Percentiles rank a stretch among this genome's conserved stretches.
phyloP scores from a whole-genome alignment of 106 monocot species.

The Chionographis japonica region DNA sequence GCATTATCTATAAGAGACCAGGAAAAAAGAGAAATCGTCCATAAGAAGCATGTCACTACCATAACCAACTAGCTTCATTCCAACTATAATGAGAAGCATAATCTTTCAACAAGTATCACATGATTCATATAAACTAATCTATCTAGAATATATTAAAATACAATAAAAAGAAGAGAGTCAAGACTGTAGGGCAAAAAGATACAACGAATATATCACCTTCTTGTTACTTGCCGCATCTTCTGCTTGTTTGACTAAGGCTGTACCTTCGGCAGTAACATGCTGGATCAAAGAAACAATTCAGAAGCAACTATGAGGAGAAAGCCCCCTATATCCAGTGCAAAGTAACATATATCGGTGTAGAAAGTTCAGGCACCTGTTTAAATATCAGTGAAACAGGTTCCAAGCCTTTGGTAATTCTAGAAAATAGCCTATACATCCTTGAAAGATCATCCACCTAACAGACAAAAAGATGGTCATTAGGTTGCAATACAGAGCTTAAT shows the following conservation, averaged over 20 bases:
- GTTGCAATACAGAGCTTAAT: background rate
- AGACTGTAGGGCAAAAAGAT: background rate
- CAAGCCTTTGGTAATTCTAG: slow-evolving; percentile 32
- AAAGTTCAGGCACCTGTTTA: slow-evolving; percentile 23
- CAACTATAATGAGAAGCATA: too few relatives aligned
- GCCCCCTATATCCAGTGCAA: too few relatives aligned
- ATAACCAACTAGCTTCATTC: too few relatives aligned
- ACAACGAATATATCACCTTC: slow-evolving; percentile 26
- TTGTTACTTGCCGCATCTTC: slow-evolving; percentile 78
- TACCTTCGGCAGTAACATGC: slow-evolving; percentile 76
- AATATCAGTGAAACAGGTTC: slow-evolving; percentile 50
- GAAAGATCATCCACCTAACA: slow-evolving; percentile 44
- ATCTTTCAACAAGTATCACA: too few relatives aligned
- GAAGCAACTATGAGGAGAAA: background rate
- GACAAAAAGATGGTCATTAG: too few relatives aligned
- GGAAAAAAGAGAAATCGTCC: too few relatives aligned
- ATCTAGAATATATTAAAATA: too few relatives aligned
- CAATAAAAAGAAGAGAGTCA: background rate
- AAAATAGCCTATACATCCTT: slow-evolving; percentile 43
- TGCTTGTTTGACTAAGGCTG: slow-evolving; percentile 63
- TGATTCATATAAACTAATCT: too few relatives aligned
- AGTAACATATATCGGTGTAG: background rate
- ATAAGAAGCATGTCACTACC: too few relatives aligned
- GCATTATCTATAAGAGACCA: too few relatives aligned
- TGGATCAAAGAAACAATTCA: slow-evolving; percentile 14